A percentile compares a stretch with the other conserved stretches of the same genome.
phyloP scores from a whole-genome alignment of 2,329 filamentous ascomycete species.

The Alternaria burnsii region DNA sequence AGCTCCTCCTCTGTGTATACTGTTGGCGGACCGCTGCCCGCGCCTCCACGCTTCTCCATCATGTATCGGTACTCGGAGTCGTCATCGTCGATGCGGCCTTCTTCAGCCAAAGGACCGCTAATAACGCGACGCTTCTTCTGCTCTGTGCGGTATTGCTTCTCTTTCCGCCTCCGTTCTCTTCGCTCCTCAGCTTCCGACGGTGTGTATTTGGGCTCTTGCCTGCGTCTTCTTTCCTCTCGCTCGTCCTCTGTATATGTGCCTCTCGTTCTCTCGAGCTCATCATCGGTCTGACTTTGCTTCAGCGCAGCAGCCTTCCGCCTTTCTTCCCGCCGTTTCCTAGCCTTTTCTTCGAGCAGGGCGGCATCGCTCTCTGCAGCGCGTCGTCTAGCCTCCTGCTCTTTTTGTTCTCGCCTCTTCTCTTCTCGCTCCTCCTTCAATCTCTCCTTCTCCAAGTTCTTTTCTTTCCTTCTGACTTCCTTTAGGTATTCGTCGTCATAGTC shows the following conservation, averaged over 20 bases:
- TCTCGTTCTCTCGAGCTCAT: constrained; percentile 35
- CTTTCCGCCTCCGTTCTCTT: constrained; percentile 53
- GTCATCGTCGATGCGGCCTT: constrained; percentile 54
- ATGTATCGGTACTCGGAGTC: constrained; percentile 53
- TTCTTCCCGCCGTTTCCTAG: constrained; percentile 39
- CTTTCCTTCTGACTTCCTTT: constrained; percentile 48
- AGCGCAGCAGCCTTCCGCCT: constrained; percentile 42
- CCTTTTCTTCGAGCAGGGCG: constrained; percentile 32
- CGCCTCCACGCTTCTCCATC: constrained; percentile 55
- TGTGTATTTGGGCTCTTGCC: constrained; percentile 47
- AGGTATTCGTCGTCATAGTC: constrained; percentile 53
- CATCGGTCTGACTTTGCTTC: constrained; percentile 33
- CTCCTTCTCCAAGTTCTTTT: constrained; percentile 47
- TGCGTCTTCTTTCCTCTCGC: constrained; percentile 38
- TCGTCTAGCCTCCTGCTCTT: constrained; percentile 41
- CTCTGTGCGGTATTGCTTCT: constrained; percentile 41
- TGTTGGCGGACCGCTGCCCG: constrained; percentile 46
- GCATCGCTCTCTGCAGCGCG: constrained; percentile 33
- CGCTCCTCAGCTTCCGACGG: constrained; percentile 50
- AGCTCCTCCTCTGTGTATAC: constrained; percentile 52
- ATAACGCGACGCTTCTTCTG: constrained; percentile 53
- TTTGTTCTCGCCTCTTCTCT: constrained; percentile 54
- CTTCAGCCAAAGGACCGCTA: constrained; percentile 58
- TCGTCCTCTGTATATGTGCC: constrained; percentile 41
- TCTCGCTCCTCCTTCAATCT: constrained; percentile 42